Conservation (phyloP, 805 yeast genomes). For the Candida arabinofermentans region DNA sequence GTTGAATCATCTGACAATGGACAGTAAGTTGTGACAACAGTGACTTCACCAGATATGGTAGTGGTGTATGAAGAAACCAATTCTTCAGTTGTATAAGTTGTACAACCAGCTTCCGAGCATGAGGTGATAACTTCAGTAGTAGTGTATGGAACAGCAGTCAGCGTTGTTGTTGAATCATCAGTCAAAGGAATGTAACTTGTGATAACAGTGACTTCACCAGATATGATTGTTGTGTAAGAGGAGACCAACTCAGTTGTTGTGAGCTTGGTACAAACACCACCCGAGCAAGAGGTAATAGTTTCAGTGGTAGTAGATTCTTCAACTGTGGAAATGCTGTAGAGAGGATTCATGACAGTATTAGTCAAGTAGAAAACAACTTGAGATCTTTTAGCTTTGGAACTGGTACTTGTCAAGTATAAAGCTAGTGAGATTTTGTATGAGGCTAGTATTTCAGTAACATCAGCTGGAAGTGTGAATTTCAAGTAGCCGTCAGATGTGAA, state of each 20-base stretch:
- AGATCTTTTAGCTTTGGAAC: slow-evolving; percentile 13
- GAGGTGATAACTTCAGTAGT: slow-evolving; percentile 14
- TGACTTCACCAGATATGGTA: slow-evolving; percentile 17
- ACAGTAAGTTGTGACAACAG: slow-evolving; percentile 20
- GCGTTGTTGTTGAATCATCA: slow-evolving; percentile 5
- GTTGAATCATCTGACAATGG: slow-evolving; percentile 9
- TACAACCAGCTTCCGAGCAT: slow-evolving; percentile 20
- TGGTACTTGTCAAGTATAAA: slow-evolving; percentile 8
- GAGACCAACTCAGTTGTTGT: slow-evolving; percentile 18
- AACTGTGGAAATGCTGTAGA: background rate
- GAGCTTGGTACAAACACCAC: slow-evolving; percentile 11
- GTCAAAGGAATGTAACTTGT: slow-evolving; percentile 18
- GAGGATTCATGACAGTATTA: slow-evolving; percentile 6
- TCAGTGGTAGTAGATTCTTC: slow-evolving; percentile 2
- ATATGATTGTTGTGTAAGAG: slow-evolving; percentile 19
- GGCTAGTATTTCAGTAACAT: slow-evolving; percentile 15
- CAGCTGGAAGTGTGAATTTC: slow-evolving; percentile 6
- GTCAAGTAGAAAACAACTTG: slow-evolving; percentile 9
- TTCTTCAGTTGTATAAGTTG: slow-evolving; percentile 11
- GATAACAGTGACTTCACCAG: slow-evolving; percentile 16
- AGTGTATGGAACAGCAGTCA: slow-evolving; percentile 7
- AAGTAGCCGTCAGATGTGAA: slow-evolving; percentile 13
- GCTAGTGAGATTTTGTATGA: slow-evolving; percentile 1
- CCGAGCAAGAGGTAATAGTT: background rate
- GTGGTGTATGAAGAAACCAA: slow-evolving; percentile 24